phyloP scores from a whole-genome alignment of 805 yeast genomes.

The Torulaspora delbrueckii region DNA sequence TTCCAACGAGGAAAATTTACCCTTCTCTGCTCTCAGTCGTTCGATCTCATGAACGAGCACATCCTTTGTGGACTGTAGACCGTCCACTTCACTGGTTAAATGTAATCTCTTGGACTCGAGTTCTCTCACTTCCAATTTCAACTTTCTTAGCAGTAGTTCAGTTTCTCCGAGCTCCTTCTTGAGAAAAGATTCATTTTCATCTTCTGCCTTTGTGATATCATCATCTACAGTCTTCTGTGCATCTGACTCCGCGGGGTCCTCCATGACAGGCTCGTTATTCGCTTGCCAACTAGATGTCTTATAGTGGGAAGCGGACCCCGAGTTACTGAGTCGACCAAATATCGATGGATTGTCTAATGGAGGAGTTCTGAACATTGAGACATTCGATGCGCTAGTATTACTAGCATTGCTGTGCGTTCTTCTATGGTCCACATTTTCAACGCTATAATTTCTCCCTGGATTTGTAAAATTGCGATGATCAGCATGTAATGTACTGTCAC shows the following conservation, averaged over 20 bases:
- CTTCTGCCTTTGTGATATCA: background rate
- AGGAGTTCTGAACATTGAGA: constrained; percentile 26
- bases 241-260: constrained; percentile 4
- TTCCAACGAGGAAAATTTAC: constrained; percentile 14
- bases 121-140: constrained; percentile 40
- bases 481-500: constrained; percentile 26
- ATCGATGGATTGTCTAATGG: constrained; percentile 17
- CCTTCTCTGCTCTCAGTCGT: constrained; percentile 24
- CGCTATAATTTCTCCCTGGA: background rate
- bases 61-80: constrained; percentile 44
- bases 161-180: constrained; percentile 25
- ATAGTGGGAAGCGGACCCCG: constrained; percentile 12
- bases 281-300: constrained; percentile 15
- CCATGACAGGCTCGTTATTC: constrained; percentile 8
- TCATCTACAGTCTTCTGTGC: background rate
- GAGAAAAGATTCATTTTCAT: constrained; percentile 12
- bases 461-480: constrained; percentile 4
- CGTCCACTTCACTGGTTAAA: constrained; percentile 48
- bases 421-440: constrained; percentile 8
- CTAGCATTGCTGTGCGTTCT: constrained; percentile 15
- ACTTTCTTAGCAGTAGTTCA: constrained; percentile 38
- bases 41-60: constrained; percentile 45
- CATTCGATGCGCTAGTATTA: constrained; percentile 13
- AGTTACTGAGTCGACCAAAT: constrained; percentile 11
- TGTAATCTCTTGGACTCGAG: constrained; percentile 42